Percentiles rank a stretch among this genome's conserved stretches.
These are phyloP conservation scores for Candida andamanensis DNA, from an alignment of 805 yeast species.

Conservation along the genomic window DNA sequence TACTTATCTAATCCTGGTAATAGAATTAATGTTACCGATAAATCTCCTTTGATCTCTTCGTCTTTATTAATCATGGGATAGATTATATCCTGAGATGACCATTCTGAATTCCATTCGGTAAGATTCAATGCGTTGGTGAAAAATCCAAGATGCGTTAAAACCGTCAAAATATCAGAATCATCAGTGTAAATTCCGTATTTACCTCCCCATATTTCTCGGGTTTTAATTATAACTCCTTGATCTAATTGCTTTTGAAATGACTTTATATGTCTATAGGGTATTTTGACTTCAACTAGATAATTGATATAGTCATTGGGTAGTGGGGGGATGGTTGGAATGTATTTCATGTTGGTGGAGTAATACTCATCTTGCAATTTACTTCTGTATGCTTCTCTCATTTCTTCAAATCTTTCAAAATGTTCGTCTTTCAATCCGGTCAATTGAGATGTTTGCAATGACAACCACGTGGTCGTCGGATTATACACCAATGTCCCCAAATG, in stretches of 20 bases:
- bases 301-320: slow-evolving; percentile 34
- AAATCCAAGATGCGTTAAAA: slow-evolving; percentile 71
- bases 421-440: slow-evolving; percentile 29
- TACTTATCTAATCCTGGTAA: slow-evolving; percentile 68
- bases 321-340: slow-evolving; percentile 37
- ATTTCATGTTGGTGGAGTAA: slow-evolving; percentile 16
- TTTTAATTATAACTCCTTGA: slow-evolving; percentile 25
- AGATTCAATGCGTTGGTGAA: slow-evolving; percentile 35
- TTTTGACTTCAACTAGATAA: slow-evolving; percentile 46
- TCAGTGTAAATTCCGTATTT: slow-evolving; percentile 82
- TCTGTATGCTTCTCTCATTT: slow-evolving; percentile 22
- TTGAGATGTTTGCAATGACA: slow-evolving; percentile 28
- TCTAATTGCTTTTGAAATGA: slow-evolving; percentile 37
- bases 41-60: slow-evolving; percentile 37
- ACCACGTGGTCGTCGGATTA: slow-evolving; percentile 49
- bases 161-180: slow-evolving; percentile 79
- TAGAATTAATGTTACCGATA: slow-evolving; percentile 53
- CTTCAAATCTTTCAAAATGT: slow-evolving; percentile 23
- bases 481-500: slow-evolving; percentile 56
- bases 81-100: slow-evolving; percentile 24
- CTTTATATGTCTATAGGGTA: slow-evolving; percentile 43
- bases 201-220: slow-evolving; percentile 73
- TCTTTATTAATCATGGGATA: slow-evolving; percentile 16
- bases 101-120: slow-evolving; percentile 26
- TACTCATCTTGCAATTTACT: slow-evolving; percentile 20